Percentiles rank a stretch among this genome's conserved stretches.
Conservation (phyloP, 208 protist species). For the Leishmania guyanensis region DNA sequence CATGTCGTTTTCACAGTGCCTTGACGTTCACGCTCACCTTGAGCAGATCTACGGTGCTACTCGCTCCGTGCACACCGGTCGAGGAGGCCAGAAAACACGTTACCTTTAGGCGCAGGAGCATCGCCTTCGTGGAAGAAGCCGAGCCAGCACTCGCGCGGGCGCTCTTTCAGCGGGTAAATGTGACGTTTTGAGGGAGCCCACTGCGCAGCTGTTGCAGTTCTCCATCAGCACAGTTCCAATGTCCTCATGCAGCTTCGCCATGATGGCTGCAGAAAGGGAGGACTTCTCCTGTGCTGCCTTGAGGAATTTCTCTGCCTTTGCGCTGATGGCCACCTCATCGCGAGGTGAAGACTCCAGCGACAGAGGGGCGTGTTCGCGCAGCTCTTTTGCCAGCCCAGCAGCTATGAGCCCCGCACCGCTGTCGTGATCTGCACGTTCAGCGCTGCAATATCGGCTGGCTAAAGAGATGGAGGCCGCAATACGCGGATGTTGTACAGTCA, state of each 20-base stretch:
- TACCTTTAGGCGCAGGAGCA: slow-evolving; percentile 36
- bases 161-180: slow-evolving; percentile 4
- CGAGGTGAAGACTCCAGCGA: not conserved
- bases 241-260: slow-evolving; percentile 34
- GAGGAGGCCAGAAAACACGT: slow-evolving; percentile 50
- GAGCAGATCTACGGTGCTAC: slow-evolving; percentile 38
- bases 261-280: slow-evolving; percentile 20
- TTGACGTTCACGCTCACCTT: slow-evolving; percentile 46
- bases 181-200: not conserved
- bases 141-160: not conserved
- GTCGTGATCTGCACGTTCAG: slow-evolving; percentile 45
- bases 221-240: slow-evolving; percentile 17
- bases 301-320: slow-evolving; percentile 19
- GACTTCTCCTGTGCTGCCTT: not conserved
- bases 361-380: slow-evolving; percentile 11
- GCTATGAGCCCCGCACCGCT: slow-evolving; percentile 44
- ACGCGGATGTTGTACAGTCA: slow-evolving; percentile 37
- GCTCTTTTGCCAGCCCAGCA: slow-evolving; percentile 32
- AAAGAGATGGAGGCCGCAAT: slow-evolving; percentile 26
- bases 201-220: slow-evolving; percentile 1
- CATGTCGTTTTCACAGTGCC: slow-evolving; percentile 35
- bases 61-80: slow-evolving; percentile 36
- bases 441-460: slow-evolving; percentile 17
- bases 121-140: slow-evolving; percentile 5
- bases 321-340: slow-evolving; percentile 1